Evolutionary conservation across 352 stramenopile species (phyloP), one percentile per base, ranked within the genome.

Genomic region (Globisporangium carolinianum): DNA sequence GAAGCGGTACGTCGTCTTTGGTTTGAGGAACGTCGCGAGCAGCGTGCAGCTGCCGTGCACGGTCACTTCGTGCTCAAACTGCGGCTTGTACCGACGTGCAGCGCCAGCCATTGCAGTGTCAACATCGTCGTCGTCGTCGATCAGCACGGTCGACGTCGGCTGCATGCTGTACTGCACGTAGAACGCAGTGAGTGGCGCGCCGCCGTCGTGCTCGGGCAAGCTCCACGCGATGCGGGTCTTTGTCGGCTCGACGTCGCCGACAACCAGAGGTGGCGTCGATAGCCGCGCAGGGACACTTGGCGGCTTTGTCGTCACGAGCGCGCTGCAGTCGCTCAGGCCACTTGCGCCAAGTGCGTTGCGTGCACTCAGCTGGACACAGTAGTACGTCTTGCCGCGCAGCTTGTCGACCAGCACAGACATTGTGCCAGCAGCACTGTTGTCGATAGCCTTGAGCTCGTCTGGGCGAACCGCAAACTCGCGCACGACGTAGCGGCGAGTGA

Each of bases 1-100:
- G 50, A 89, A 89, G 0, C 53, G 58, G 36, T 89, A 91, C 10
- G 60, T 63, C 6, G 68, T 75, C 51, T 79, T 76, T 10, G 79
- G 79, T 3, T 72, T 75, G 35, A 91, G 66, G 53, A 86, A 79
- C 12, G 73, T 73, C 4, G 72, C 54, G 8, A 68, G 35, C 9
- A 89, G 55, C 18, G 76, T 57, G 4, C 15, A 61, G 36, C 68
- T 65, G 0, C 67, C 55, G 11, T 69, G 75, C 12, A 89, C 32
- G 4, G 60, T 67, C 55, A 86, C 62, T 42, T 86, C 73, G 38
- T 87, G 68, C 4, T 60, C 52, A 45, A 64, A 64, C 14, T 48
- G 59, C 12, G 59, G 52, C 37, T 64, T 64, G 47, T 60, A 63
- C 3, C 50, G 35, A 24, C 45, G 5, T 4, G 45, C n/a, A 15